Conservation (phyloP, 2,329 filamentous ascomycete species). For the Aspergillus tubingensis region DNA sequence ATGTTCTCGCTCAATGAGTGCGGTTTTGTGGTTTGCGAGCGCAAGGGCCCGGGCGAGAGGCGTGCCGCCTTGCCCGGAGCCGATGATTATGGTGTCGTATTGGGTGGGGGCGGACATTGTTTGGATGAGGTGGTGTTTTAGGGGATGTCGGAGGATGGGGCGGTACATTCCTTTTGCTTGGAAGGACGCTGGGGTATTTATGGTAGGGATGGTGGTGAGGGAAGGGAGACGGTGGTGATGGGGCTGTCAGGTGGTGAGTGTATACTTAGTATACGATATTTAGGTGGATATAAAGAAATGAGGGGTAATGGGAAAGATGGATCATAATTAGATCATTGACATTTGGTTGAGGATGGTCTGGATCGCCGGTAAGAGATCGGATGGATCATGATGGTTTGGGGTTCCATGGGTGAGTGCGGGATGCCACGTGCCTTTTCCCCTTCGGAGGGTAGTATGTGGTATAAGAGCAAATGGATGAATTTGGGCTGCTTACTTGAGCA, state of each 20-base stretch:
- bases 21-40: constrained; percentile 5
- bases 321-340: background rate
- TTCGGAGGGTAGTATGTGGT: background rate
- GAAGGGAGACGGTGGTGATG: background rate
- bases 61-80: constrained; percentile 13
- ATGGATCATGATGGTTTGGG: background rate
- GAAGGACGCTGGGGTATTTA: background rate
- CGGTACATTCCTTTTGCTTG: background rate
- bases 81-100: constrained; percentile 13
- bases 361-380: background rate
- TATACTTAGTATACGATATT: too few species aligned
- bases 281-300: too few species aligned
- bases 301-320: too few species aligned
- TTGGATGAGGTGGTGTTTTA: background rate
- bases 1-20: constrained; percentile 28
- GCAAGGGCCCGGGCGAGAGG: constrained; percentile 7
- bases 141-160: background rate
- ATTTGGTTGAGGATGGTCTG: too few species aligned
- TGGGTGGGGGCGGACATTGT: constrained; percentile 1
- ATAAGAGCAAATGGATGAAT: background rate
- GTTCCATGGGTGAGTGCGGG: background rate
- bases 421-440: background rate
- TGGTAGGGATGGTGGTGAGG: background rate
- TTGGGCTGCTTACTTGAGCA: background rate
- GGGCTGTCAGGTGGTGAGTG: background rate